Base-by-base conservation (phyloP, 176 grass and related monocot species). In the Ananas comosus region DNA sequence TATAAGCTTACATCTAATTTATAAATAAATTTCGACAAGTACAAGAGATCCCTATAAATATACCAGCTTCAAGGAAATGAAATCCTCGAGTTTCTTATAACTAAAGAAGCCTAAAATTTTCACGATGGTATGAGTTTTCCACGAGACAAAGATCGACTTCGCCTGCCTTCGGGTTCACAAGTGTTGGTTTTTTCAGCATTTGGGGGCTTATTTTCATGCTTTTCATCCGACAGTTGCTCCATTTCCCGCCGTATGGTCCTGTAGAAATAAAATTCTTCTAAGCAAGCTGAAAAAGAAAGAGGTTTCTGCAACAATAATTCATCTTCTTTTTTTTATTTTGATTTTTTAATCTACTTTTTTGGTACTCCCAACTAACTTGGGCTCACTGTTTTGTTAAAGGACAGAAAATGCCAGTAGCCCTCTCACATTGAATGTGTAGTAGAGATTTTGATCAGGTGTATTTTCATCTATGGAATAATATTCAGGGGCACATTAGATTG, bases 71-170 rank as follows among this genome's bases (percentile, higher is more conserved):
- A 42, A 42, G 33, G 33, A 42, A 42, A 42, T 42, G 33, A 6
- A 42, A 42, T 42, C 33, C 33, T 42, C 33, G 33, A 42, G 33
- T 42, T 8, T 42, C 33, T 58, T 59, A 1, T 8, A 58, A 58
- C 1, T 8, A 14, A 59, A 18, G 19, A 21, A 59, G 54, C 14
- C 54, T 59, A 18, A 59, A 61, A 61, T 61, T 61, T 63, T 87
- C 79, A 88, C 58, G 57, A 77, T 7, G 51, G 54, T 64, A 53
- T 69, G 3, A 83, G 74, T 72, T 92, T 92, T 61, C 82, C 79
- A 12, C 82, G 85, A 13, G 89, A 82, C 76, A 91, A 74, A 53
- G 89, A 91, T 59, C 67, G 50, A 74, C 85, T 88, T 42, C 79
- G 85, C 71, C 85, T 80, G 49, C 72, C 48, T 57, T 85, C 85